Conservation (phyloP, 2,329 filamentous ascomycete species). For the Ophiostoma pallidulum region DNA sequence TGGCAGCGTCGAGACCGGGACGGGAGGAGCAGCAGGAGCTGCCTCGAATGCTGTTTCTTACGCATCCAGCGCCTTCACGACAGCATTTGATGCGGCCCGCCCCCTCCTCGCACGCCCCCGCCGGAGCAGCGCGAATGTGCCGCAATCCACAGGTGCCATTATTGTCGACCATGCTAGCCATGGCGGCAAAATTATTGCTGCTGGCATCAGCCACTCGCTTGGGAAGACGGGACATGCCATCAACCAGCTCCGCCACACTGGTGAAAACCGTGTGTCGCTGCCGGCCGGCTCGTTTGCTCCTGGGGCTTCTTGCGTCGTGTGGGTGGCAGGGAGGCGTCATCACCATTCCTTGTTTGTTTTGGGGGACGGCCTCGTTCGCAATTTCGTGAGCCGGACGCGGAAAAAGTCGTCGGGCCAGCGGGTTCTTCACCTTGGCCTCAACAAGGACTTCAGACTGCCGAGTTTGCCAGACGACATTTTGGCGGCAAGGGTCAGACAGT, state of each 20-base stretch:
- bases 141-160: slow-evolving; percentile 32
- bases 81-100: slow-evolving; percentile 59
- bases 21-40: slow-evolving; percentile 20
- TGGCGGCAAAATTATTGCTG: slow-evolving; percentile 61
- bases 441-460: slow-evolving; percentile 59
- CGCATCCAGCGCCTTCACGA: slow-evolving; percentile 60
- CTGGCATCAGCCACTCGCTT: slow-evolving; percentile 64
- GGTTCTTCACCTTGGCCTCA: slow-evolving; percentile 45
- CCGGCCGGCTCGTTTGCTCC: slow-evolving; percentile 47
- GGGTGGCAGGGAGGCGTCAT: slow-evolving; percentile 53
- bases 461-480: slow-evolving; percentile 50
- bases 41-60: slow-evolving; percentile 50
- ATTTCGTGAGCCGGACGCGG: slow-evolving; percentile 51
- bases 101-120: slow-evolving; percentile 48
- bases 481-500: slow-evolving; percentile 45
- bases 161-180: slow-evolving; percentile 56
- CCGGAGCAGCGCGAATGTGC: slow-evolving; percentile 36
- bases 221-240: slow-evolving; percentile 62
- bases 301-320: slow-evolving; percentile 51
- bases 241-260: slow-evolving; percentile 62
- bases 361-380: slow-evolving; percentile 55
- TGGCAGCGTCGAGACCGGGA: slow-evolving; percentile 32
- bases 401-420: slow-evolving; percentile 45
- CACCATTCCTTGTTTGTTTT: slow-evolving; percentile 57
- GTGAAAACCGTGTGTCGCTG: slow-evolving; percentile 64